Conservation (phyloP, 768 basidiomycete genomes). For the Lactifluus volemus region DNA sequence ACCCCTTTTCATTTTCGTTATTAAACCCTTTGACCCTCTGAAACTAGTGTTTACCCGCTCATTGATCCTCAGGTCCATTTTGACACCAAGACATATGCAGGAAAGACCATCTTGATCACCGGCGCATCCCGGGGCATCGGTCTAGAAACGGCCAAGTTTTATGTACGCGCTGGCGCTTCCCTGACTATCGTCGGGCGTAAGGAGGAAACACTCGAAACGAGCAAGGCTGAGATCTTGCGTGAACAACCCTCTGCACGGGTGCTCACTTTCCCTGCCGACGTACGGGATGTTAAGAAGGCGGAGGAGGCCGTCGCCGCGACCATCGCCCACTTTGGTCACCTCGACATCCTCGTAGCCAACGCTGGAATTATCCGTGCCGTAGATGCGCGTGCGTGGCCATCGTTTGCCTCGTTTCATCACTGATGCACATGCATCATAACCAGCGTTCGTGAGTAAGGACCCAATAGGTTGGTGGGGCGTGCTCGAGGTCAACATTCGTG, state of each 20-base stretch:
- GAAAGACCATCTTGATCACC: constrained; percentile 21
- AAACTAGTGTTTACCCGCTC: constrained; percentile 2
- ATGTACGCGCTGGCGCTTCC: constrained; percentile 17
- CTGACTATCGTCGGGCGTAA: constrained; percentile 10
- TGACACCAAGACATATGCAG: constrained; percentile 4
- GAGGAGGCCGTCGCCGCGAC: background rate
- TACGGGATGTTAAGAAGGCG: background rate
- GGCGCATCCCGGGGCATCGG: constrained; percentile 22
- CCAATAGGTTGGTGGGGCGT: background rate
- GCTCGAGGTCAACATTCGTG: constrained; percentile 1
- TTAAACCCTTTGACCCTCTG: background rate
- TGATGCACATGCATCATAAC: background rate
- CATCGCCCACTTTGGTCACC: background rate
- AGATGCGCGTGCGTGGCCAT: too few relatives aligned
- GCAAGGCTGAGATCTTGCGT: background rate
- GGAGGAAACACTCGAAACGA: background rate
- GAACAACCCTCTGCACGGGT: background rate
- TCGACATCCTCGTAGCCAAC: background rate
- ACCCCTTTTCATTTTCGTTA: background rate
- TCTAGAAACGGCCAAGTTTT: constrained; percentile 8
- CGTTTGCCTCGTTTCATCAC: background rate
- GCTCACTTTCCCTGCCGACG: background rate
- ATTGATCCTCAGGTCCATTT: constrained; percentile 4
- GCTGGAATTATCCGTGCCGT: background rate
- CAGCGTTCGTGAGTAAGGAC: background rate